phyloP scores from a whole-genome alignment of 768 basidiomycete species.

The Rhodocollybia butyracea region DNA sequence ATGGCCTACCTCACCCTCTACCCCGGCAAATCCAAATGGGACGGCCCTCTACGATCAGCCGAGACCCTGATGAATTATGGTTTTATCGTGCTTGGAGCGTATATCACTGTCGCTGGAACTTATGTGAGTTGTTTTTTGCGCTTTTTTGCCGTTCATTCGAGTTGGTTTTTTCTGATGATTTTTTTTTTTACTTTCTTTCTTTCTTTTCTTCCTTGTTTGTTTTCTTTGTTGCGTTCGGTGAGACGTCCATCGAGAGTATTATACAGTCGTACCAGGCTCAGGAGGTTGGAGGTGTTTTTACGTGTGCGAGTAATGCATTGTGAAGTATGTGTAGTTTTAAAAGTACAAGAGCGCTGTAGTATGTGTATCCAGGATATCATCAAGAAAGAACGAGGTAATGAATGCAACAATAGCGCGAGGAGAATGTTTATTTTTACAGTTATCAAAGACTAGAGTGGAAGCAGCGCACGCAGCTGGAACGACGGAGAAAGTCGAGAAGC shows the following conservation, averaged over 20 bases:
- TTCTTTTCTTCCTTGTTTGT: conserved; percentile 9
- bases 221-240: too few species aligned
- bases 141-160: background rate
- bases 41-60: conserved; percentile 22
- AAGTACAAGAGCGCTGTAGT: too few species aligned
- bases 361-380: too few species aligned
- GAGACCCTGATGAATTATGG: conserved; percentile 37
- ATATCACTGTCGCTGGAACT: conserved; percentile 35
- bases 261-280: conserved; percentile 27
- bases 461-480: too few species aligned
- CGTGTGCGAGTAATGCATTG: conserved; percentile 31
- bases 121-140: conserved; percentile 25
- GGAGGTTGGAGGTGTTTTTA: conserved; percentile 27
- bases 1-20: conserved; percentile 40
- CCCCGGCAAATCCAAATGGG: conserved; percentile 32
- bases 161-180: background rate
- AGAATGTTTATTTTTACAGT: too few species aligned
- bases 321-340: too few species aligned
- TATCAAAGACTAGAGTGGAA: too few species aligned
- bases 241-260: conserved; percentile 35
- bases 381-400: too few species aligned
- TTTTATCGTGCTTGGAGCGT: conserved; percentile 33
- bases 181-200: conserved; percentile 18
- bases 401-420: too few species aligned
- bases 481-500: too few species aligned